Percentiles rank a stretch among this genome's conserved stretches.
Evolutionary conservation across 2,329 filamentous ascomycete species (phyloP).

Genomic region (Thielaviopsis musarum): DNA sequence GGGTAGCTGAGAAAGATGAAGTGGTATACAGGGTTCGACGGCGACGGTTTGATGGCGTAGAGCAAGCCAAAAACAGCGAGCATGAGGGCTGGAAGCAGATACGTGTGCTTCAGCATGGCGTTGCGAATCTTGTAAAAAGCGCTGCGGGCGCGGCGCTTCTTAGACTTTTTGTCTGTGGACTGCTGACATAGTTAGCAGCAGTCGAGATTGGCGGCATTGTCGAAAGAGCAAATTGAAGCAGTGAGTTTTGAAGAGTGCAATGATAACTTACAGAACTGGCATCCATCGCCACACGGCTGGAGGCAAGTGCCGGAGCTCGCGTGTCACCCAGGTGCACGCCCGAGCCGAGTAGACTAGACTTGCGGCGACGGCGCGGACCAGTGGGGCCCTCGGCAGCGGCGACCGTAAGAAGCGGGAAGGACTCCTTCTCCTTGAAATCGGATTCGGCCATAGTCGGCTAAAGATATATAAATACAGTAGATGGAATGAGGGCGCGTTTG

Average conservation of each 20-base stretch:
- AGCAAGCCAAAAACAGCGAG: constrained; percentile 43
- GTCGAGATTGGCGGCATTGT: neutral
- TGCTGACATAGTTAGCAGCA: constrained; percentile 7
- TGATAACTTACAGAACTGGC: constrained; percentile 13
- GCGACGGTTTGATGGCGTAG: constrained; percentile 60
- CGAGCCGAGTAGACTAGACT: constrained; percentile 37
- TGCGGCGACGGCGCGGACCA: constrained; percentile 31
- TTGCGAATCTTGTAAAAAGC: constrained; percentile 31
- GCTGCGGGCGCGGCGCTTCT: constrained; percentile 38
- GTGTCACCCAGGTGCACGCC: constrained; percentile 39
- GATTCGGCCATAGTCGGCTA: neutral
- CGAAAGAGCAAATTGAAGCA: neutral
- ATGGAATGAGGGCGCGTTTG: neutral
- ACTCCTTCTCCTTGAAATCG: neutral
- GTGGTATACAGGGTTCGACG: constrained; percentile 60
- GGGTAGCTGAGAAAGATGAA: constrained; percentile 87
- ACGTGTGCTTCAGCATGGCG: constrained; percentile 43
- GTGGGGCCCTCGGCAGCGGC: constrained; percentile 13
- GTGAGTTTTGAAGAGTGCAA: neutral
- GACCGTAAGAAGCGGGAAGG: neutral
- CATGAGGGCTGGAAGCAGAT: constrained; percentile 50
- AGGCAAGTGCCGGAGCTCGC: constrained; percentile 36
- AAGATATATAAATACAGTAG: neutral
- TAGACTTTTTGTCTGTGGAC: constrained; percentile 21
- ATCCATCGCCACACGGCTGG: constrained; percentile 30